A percentile compares a stretch with the other conserved stretches of the same genome.
These are phyloP conservation scores for Corchorus capsularis DNA, from an alignment of 345 rosid genomes.

Conservation along the genomic window DNA sequence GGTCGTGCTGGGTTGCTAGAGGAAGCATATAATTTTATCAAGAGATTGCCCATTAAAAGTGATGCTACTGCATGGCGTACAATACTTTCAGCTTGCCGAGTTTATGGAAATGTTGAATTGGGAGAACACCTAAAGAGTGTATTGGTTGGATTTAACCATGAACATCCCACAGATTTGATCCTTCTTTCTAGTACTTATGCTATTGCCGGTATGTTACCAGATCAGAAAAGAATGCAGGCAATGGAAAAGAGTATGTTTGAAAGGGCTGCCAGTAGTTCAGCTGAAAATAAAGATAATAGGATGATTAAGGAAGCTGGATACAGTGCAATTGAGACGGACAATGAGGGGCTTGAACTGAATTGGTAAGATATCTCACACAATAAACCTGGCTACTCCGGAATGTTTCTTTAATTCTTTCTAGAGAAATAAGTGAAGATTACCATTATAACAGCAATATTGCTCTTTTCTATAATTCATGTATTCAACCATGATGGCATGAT, in stretches of 20 bases:
- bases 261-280: conserved; percentile 3
- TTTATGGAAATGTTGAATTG: conserved; percentile 50
- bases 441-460: too few relatives aligned
- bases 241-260: conserved; percentile 17
- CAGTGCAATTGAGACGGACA: conserved; percentile 47
- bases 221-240: conserved; percentile 26
- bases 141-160: conserved; percentile 43
- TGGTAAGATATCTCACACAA: background rate
- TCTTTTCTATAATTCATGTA: too few relatives aligned
- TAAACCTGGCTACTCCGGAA: background rate
- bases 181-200: conserved; percentile 56
- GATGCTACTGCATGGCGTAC: conserved; percentile 70
- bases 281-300: conserved; percentile 21
- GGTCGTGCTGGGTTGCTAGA: conserved; percentile 67
- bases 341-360: conserved; percentile 11
- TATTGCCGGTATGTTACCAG: conserved; percentile 48
- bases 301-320: conserved; percentile 48
- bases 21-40: conserved; percentile 56
- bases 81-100: conserved; percentile 66
- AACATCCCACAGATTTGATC: conserved; percentile 55
- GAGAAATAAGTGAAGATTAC: background rate
- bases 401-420: background rate
- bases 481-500: too few relatives aligned
- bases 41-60: conserved; percentile 44
- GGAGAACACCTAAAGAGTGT: conserved; percentile 45